These are phyloP conservation scores for Pueraria montana DNA, from an alignment of 306 rosid genomes.

Conservation along the genomic window DNA sequence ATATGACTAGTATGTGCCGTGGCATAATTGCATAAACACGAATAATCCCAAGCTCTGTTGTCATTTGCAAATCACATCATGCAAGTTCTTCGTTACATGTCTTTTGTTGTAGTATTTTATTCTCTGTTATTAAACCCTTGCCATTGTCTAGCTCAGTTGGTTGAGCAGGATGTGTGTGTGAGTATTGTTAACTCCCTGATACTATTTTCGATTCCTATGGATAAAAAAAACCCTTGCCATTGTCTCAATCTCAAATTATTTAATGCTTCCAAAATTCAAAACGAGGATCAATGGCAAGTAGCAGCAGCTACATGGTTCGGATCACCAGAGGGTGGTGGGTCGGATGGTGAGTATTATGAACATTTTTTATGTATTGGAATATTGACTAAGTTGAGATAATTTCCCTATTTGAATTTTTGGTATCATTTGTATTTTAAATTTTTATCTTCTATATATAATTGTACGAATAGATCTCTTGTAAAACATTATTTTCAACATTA, in stretches of 20 bases:
- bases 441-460: background rate
- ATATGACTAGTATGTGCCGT: background rate
- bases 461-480: background rate
- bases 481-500: background rate
- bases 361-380: no score
- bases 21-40: background rate
- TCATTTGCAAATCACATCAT: conserved; percentile 10
- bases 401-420: background rate
- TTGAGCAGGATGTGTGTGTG: no score
- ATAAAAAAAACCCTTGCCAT: no score
- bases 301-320: conserved; percentile 70
- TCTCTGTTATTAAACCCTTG: conserved; percentile 40
- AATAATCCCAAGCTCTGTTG: background rate
- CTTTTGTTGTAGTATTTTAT: background rate
- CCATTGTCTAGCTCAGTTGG: no score
- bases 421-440: no score
- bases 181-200: no score
- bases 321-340: conserved; percentile 53
- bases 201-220: no score
- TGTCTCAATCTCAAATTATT: conserved; percentile 50
- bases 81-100: background rate
- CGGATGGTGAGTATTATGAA: conserved; percentile 48
- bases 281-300: conserved; percentile 33
- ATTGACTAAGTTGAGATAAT: no score
- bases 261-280: conserved; percentile 15